Percentiles rank a stretch among this genome's conserved stretches.
Conservation (phyloP, 139 green algal genomes). For the Chlorella ohadii region DNA sequence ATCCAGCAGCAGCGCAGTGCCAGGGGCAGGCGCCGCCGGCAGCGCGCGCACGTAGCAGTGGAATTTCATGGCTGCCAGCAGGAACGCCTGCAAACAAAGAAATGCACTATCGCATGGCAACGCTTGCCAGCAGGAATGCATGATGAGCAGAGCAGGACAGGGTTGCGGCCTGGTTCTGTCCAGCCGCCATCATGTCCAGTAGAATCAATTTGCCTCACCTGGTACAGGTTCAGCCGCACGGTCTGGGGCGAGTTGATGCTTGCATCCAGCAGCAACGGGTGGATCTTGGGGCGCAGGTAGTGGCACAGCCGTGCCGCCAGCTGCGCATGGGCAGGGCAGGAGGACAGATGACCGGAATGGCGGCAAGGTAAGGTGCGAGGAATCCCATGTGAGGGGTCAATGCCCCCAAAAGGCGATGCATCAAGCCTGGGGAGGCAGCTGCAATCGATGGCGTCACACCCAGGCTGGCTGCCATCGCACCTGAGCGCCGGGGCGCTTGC, state of each 20-base stretch:
- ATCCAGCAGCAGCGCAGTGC: conserved; percentile 1
- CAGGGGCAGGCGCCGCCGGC: conserved; percentile 31
- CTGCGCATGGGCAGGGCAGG: not conserved
- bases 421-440: too few relatives aligned
- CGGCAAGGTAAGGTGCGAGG: too few relatives aligned
- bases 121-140: too few relatives aligned
- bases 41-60: conserved; percentile 74
- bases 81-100: conserved; percentile 63
- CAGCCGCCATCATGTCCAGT: too few relatives aligned
- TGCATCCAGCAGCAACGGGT: conserved; percentile 86
- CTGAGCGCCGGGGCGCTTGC: conserved; percentile 32
- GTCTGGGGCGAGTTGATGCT: conserved; percentile 79
- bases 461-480: too few relatives aligned
- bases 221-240: conserved; percentile 87
- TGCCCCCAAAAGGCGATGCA: too few relatives aligned
- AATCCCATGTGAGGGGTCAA: too few relatives aligned
- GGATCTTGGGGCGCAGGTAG: conserved; percentile 91
- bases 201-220: conserved; percentile 46
- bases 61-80: conserved; percentile 86
- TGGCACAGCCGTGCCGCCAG: conserved; percentile 71
- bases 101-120: too few relatives aligned
- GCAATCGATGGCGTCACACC: too few relatives aligned
- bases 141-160: too few relatives aligned
- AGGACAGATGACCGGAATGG: too few relatives aligned
- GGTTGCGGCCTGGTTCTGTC: too few relatives aligned